These are phyloP conservation scores for Suhomyces sp. DNA, from an alignment of 805 yeast genomes.

Conservation along the genomic window DNA sequence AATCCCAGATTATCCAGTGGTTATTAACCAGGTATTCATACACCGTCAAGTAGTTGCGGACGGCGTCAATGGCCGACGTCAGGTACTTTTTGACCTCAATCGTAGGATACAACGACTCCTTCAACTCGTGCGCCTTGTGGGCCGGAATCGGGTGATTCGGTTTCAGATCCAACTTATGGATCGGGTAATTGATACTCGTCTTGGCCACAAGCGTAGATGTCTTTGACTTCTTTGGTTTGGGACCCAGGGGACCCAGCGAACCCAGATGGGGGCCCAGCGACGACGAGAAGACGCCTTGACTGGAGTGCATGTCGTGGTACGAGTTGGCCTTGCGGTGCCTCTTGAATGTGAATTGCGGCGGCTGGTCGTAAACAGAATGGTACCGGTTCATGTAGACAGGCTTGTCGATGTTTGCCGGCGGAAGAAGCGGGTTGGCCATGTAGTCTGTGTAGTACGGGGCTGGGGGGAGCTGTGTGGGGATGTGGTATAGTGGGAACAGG, in stretches of 20 bases:
- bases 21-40: slow-evolving; percentile 67
- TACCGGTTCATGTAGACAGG: slow-evolving; percentile 2
- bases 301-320: neutral
- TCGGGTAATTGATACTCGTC: slow-evolving; percentile 10
- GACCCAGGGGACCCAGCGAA: neutral
- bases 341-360: neutral
- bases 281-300: neutral
- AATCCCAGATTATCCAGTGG: slow-evolving; percentile 84
- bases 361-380: neutral
- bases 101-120: slow-evolving; percentile 3
- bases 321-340: slow-evolving; percentile 7
- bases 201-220: slow-evolving; percentile 6
- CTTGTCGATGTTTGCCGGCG: slow-evolving; percentile 2
- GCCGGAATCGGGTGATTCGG: slow-evolving; percentile 1
- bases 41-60: slow-evolving; percentile 61
- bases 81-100: slow-evolving; percentile 51
- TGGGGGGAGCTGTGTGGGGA: neutral
- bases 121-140: neutral
- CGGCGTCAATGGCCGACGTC: slow-evolving; percentile 64
- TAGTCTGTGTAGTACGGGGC: slow-evolving; percentile 2
- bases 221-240: neutral
- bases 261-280: neutral
- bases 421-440: neutral
- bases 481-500: neutral
- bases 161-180: slow-evolving; percentile 2